Conservation (phyloP, 1,284 basidiomycete species). For the Ceratobasidium sp. region DNA sequence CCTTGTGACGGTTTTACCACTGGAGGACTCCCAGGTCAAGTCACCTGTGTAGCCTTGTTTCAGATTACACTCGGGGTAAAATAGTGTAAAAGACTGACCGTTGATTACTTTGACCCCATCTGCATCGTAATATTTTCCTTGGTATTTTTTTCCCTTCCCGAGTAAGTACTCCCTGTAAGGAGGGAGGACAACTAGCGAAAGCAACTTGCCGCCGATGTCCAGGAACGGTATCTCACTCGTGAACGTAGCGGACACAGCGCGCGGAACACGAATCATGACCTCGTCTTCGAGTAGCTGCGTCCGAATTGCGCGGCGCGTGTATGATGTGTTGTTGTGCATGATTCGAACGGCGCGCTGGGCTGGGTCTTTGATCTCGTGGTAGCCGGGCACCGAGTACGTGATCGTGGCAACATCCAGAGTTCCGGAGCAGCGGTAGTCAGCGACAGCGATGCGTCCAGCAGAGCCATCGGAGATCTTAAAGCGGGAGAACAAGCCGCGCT, state of each 20-base stretch:
- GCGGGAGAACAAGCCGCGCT: slow-evolving; percentile 48
- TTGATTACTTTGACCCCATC: slow-evolving; percentile 51
- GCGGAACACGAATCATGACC: slow-evolving; percentile 50
- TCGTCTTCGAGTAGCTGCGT: slow-evolving; percentile 50
- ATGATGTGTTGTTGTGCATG: slow-evolving; percentile 41
- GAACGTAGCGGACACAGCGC: slow-evolving; percentile 44
- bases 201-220: slow-evolving; percentile 48
- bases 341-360: slow-evolving; percentile 49
- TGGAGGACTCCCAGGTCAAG: slow-evolving; percentile 41
- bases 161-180: slow-evolving; percentile 42
- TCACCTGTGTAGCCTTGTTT: slow-evolving; percentile 32
- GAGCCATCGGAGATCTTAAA: slow-evolving; percentile 50
- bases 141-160: not conserved
- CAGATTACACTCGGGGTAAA: not conserved
- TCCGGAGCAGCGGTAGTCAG: slow-evolving; percentile 34
- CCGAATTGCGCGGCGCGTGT: slow-evolving; percentile 43
- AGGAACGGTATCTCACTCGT: slow-evolving; percentile 47
- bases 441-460: slow-evolving; percentile 51
- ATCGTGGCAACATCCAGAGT: slow-evolving; percentile 52
- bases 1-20: slow-evolving; percentile 26
- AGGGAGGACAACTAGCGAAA: slow-evolving; percentile 50
- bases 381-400: slow-evolving; percentile 54
- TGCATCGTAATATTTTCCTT: not conserved
- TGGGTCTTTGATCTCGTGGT: slow-evolving; percentile 50
- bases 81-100: slow-evolving; percentile 42